phyloP scores from a whole-genome alignment of 257 asterid species.

The Capsicum rhomboideum region DNA sequence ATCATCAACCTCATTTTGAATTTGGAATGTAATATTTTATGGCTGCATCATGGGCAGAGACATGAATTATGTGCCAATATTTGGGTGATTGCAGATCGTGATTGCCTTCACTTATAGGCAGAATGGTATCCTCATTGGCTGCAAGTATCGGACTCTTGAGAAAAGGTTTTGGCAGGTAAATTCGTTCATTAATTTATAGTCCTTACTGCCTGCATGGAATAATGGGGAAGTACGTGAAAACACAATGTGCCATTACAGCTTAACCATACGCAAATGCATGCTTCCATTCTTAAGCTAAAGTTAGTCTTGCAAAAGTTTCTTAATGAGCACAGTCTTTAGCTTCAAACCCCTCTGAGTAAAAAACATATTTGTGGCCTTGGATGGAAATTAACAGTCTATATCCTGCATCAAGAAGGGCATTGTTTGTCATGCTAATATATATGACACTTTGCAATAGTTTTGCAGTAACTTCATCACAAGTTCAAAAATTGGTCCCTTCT shows the following conservation, averaged over 20 bases:
- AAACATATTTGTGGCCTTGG: background rate
- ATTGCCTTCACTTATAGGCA: slow-evolving; percentile 66
- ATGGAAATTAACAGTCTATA: background rate
- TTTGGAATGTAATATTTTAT: background rate
- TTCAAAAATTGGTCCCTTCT: background rate
- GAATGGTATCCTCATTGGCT: slow-evolving; percentile 53
- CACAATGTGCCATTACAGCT: background rate
- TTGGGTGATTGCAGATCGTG: slow-evolving; percentile 41
- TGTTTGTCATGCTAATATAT: background rate
- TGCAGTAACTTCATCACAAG: background rate
- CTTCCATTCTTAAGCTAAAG: background rate
- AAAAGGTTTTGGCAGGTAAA: slow-evolving; percentile 80
- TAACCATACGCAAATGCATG: background rate
- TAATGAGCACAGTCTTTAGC: background rate
- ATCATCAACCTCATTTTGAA: background rate
- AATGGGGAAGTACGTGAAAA: background rate
- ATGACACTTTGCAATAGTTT: background rate
- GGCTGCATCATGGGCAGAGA: background rate
- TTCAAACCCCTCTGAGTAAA: background rate
- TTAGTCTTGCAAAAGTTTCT: background rate
- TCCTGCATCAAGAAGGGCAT: background rate
- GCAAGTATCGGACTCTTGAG: slow-evolving; percentile 60
- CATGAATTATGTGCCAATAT: background rate
- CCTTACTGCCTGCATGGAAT: background rate
- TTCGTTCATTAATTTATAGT: background rate